phyloP scores from a whole-genome alignment of 2,329 filamentous ascomycete genomes.

The Colletotrichum ledebouriae region DNA sequence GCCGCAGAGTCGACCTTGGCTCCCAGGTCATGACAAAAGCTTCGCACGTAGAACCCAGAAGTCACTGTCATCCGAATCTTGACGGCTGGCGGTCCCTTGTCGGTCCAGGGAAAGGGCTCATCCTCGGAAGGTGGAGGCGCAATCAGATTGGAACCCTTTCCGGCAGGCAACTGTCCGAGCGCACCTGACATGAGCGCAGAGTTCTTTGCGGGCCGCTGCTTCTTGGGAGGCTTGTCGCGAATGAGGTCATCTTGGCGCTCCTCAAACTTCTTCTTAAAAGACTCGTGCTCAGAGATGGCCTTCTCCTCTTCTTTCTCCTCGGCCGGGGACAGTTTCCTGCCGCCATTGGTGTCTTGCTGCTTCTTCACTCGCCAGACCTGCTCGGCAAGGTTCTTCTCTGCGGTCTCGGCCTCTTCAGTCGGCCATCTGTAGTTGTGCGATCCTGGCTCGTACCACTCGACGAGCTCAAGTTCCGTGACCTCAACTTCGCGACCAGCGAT shows the following conservation, averaged over 20 bases:
- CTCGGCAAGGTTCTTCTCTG: conserved; percentile 82
- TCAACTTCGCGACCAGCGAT: conserved; percentile 86
- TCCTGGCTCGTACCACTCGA: conserved; percentile 88
- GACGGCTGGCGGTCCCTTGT: conserved; percentile 79
- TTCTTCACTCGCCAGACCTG: conserved; percentile 76
- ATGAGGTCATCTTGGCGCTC: conserved; percentile 70
- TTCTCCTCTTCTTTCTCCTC: conserved; percentile 68
- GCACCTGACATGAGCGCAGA: conserved; percentile 70
- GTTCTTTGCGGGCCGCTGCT: conserved; percentile 52
- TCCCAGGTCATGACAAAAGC: conserved; percentile 92
- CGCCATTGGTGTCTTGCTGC: conserved; percentile 60
- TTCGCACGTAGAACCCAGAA: conserved; percentile 96
- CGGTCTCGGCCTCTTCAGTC: conserved; percentile 78
- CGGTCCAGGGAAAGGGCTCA: conserved; percentile 69
- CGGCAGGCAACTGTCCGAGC: conserved; percentile 64
- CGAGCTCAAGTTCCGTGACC: conserved; percentile 80
- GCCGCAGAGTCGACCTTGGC: conserved; percentile 83
- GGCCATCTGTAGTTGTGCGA: conserved; percentile 86
- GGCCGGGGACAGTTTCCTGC: conserved; percentile 64
- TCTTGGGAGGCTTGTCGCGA: conserved; percentile 61
- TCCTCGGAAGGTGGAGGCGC: conserved; percentile 61
- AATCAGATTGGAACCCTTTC: conserved; percentile 67
- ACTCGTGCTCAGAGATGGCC: conserved; percentile 68
- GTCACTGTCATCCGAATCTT: conserved; percentile 92
- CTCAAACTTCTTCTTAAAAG: conserved; percentile 70